phyloP scores from a whole-genome alignment of 768 basidiomycete species.

The Lactarius hengduanensis region DNA sequence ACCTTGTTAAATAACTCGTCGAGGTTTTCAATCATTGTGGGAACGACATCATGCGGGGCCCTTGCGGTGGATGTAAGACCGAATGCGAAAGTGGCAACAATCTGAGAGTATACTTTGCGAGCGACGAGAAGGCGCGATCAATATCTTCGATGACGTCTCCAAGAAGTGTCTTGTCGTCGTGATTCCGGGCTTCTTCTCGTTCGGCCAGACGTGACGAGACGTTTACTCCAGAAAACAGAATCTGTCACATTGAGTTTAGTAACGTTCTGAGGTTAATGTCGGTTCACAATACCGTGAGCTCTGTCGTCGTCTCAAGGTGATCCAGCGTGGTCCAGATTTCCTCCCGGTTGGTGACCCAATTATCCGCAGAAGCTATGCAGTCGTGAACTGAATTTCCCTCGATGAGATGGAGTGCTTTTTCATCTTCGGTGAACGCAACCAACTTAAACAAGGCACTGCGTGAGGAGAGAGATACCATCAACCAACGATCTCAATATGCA shows the following conservation, averaged over 20 bases:
- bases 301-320: slow-evolving; percentile 11
- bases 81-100: neutral
- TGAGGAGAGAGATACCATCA: neutral
- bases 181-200: slow-evolving; percentile 6
- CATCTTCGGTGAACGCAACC: slow-evolving; percentile 18
- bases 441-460: slow-evolving; percentile 19
- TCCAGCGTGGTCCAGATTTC: slow-evolving; percentile 8
- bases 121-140: neutral
- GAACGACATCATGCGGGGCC: slow-evolving; percentile 10
- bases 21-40: neutral
- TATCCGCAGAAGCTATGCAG: slow-evolving; percentile 10
- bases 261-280: neutral
- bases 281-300: slow-evolving; percentile 12
- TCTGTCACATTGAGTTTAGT: neutral
- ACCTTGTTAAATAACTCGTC: slow-evolving; percentile 9
- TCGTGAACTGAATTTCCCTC: slow-evolving; percentile 13
- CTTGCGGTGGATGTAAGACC: neutral
- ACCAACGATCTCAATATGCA: neutral
- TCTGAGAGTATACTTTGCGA: slow-evolving; percentile 8
- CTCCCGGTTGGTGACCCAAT: slow-evolving; percentile 23
- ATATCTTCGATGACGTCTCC: slow-evolving; percentile 16
- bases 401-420: slow-evolving; percentile 13
- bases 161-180: slow-evolving; percentile 15
- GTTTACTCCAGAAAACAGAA: slow-evolving; percentile 9
- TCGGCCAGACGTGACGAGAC: slow-evolving; percentile 5